Evolutionary conservation across 805 yeast genomes (phyloP).

Genomic region (Schwanniomyces polymorphus): DNA sequence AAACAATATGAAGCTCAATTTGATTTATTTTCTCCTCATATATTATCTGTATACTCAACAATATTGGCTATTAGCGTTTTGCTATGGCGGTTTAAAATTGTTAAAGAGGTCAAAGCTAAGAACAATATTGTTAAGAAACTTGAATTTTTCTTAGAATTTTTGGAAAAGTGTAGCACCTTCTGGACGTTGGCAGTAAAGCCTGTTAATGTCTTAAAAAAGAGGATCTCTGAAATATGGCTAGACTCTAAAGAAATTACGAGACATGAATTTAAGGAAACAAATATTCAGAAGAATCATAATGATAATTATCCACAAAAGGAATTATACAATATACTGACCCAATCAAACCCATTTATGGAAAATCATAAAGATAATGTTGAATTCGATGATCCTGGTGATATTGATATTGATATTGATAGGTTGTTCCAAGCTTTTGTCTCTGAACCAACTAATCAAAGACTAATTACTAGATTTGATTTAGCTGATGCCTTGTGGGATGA

Average conservation of each 20-base stretch:
- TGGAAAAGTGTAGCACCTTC: slow-evolving; percentile 6
- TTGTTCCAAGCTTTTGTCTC: slow-evolving; percentile 7
- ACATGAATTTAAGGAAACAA: not conserved
- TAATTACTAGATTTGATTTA: slow-evolving; percentile 7
- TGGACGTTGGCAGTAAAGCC: slow-evolving; percentile 10
- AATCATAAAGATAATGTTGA: not conserved
- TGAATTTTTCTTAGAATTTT: slow-evolving; percentile 4
- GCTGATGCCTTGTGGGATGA: slow-evolving; percentile 10
- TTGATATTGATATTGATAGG: slow-evolving; percentile 3
- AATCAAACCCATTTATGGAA: not conserved
- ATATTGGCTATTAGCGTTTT: slow-evolving; percentile 9
- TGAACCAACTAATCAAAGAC: slow-evolving; percentile 5
- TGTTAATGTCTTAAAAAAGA: slow-evolving; percentile 3
- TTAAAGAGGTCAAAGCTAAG: slow-evolving; percentile 1
- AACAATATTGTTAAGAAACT: slow-evolving; percentile 1
- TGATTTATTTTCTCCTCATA: slow-evolving; percentile 7
- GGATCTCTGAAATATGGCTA: slow-evolving; percentile 4
- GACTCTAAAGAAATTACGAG: not conserved
- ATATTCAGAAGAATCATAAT: not conserved
- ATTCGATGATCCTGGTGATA: not conserved
- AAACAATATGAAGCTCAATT: not conserved
- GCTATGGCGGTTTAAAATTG: slow-evolving; percentile 5
- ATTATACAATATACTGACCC: too few species aligned
- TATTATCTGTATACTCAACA: slow-evolving; percentile 1
- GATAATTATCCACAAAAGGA: not conserved